A percentile compares a stretch with the other conserved stretches of the same genome.
Evolutionary conservation across 306 rosid genomes (phyloP).

Genomic region (Medicago truncatula): MtrunA17r5.0-ANR NC_053049.1:34523501-34524000

Average conservation of each 20-base stretch:
- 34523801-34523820: conserved; percentile 91
- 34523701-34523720: conserved; percentile 32
- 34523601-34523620: conserved; percentile 17
- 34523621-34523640: conserved; percentile 28
- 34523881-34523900: conserved; percentile 4
- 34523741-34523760: conserved; percentile 75
- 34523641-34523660: conserved; percentile 28
- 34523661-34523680: conserved; percentile 26
- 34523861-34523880: neutral
- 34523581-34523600: conserved; percentile 15
- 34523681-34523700: conserved; percentile 4
- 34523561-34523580: conserved; percentile 25
- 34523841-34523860: conserved; percentile 35
- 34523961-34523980: too few relatives aligned
- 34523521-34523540: conserved; percentile 13
- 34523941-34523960: neutral
- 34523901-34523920: neutral
- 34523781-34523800: conserved; percentile 78
- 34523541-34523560: conserved; percentile 11
- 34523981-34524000: too few relatives aligned
- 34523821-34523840: conserved; percentile 67
- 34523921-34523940: neutral
- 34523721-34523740: conserved; percentile 45
- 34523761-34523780: conserved; percentile 77
- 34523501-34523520: neutral